Evolutionary conservation across 116 monocot species (phyloP).

Genomic region (Dioscorea cayenensis): DNA sequence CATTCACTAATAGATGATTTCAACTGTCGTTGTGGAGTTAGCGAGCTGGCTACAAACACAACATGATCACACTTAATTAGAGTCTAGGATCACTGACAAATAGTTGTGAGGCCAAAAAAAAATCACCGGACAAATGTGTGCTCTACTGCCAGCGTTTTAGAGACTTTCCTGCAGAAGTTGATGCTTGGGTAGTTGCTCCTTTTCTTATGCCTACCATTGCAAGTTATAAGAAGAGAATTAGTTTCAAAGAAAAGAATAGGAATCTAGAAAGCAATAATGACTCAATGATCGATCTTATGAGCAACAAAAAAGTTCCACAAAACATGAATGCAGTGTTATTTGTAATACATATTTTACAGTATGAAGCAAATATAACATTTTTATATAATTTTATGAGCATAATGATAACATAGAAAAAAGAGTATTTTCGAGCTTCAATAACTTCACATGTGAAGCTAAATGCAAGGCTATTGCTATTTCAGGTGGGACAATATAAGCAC

Average conservation of each 20-base stretch:
- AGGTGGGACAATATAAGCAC: too few relatives aligned
- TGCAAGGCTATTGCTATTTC: too few relatives aligned
- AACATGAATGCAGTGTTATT: too few relatives aligned
- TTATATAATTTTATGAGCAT: too few relatives aligned
- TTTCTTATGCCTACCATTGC: conserved; percentile 17
- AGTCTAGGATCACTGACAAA: neutral
- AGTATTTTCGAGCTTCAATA: too few relatives aligned
- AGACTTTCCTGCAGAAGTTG: conserved; percentile 10
- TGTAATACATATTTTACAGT: too few relatives aligned
- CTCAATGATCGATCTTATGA: too few relatives aligned
- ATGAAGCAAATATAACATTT: too few relatives aligned
- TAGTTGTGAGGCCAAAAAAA: neutral
- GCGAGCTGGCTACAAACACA: conserved; percentile 3
- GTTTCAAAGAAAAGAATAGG: neutral
- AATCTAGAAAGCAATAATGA: neutral
- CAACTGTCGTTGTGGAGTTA: neutral
- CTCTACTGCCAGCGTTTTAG: conserved; percentile 13
- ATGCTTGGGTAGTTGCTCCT: conserved; percentile 8
- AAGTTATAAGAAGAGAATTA: neutral
- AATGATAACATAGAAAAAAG: too few relatives aligned
- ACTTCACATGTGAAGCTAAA: too few relatives aligned
- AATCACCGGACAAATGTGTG: too few relatives aligned
- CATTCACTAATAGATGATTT: neutral
- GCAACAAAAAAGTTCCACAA: too few relatives aligned
- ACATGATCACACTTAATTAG: neutral